A percentile compares a stretch with the other conserved stretches of the same genome.
These are phyloP conservation scores for Fusarium sp. DNA, from an alignment of 2,329 filamentous ascomycete genomes.

Conservation along the genomic window DNA sequence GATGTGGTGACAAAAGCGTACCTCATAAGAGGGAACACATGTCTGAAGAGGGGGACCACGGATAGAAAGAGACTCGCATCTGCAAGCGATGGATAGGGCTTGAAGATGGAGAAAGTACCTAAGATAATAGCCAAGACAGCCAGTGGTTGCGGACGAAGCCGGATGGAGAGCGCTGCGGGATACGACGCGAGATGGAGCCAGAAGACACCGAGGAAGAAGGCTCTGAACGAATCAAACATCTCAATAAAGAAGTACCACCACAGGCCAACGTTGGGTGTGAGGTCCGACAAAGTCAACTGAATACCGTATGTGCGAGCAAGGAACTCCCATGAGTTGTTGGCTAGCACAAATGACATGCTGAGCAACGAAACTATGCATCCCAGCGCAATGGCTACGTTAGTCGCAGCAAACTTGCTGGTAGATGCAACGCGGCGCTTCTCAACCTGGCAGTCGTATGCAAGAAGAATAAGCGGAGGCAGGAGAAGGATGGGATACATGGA, in stretches of 20 bases:
- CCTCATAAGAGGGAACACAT: slow-evolving; percentile 91
- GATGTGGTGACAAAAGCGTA: slow-evolving; percentile 90
- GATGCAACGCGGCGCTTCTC: slow-evolving; percentile 51
- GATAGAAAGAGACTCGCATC: slow-evolving; percentile 89
- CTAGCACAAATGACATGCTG: slow-evolving; percentile 76
- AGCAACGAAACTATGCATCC: slow-evolving; percentile 71
- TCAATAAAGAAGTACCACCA: slow-evolving; percentile 99
- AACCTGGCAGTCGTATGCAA: slow-evolving; percentile 77
- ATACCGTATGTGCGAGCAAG: slow-evolving; percentile 90
- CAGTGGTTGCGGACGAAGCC: slow-evolving; percentile 85
- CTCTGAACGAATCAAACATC: slow-evolving; percentile 98
- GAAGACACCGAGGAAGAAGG: slow-evolving; percentile 97
- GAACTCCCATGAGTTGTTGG: slow-evolving; percentile 86
- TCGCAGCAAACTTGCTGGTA: slow-evolving; percentile 62
- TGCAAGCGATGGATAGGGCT: slow-evolving; percentile 93
- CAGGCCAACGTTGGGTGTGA: slow-evolving; percentile 93
- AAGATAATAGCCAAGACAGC: slow-evolving; percentile 86
- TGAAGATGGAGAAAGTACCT: slow-evolving; percentile 94
- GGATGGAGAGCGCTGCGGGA: slow-evolving; percentile 84
- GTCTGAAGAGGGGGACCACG: slow-evolving; percentile 85
- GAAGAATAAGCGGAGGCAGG: slow-evolving; percentile 81
- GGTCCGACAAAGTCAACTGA: slow-evolving; percentile 87
- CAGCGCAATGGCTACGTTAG: slow-evolving; percentile 64
- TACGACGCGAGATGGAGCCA: slow-evolving; percentile 96
- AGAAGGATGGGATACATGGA: slow-evolving; percentile 92